Percentiles rank a stretch among this genome's conserved stretches.
phyloP scores from a whole-genome alignment of 805 yeast species.

The Metschnikowia anglica region DNA sequence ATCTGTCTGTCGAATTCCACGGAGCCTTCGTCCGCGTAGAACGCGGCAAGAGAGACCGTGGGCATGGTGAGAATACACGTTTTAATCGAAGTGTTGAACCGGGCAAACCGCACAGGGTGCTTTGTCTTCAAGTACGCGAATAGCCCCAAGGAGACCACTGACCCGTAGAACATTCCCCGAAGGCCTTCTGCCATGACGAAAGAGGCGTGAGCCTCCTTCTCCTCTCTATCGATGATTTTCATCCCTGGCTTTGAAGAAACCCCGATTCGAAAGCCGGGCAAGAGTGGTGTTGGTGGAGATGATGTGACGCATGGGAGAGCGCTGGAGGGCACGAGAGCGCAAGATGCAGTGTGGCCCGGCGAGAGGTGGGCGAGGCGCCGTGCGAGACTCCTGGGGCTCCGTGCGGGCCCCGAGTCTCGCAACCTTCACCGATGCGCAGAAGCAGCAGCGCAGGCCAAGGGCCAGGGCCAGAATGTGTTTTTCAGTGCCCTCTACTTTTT shows the following conservation, averaged over 20 bases:
- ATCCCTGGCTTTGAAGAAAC: conserved; percentile 20
- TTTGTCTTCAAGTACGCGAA: conserved; percentile 32
- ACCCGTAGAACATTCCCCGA: conserved; percentile 41
- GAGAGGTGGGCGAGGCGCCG: too few relatives aligned
- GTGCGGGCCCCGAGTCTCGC: too few relatives aligned
- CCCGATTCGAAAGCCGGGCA: neutral
- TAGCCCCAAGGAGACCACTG: conserved; percentile 31
- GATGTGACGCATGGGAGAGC: too few relatives aligned
- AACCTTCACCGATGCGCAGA: too few relatives aligned
- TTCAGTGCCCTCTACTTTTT: too few relatives aligned
- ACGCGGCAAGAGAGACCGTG: conserved; percentile 37
- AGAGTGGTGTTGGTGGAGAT: too few relatives aligned
- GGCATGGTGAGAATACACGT: conserved; percentile 41
- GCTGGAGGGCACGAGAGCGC: too few relatives aligned
- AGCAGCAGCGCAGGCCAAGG: too few relatives aligned
- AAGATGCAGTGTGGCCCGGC: too few relatives aligned
- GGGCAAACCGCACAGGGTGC: conserved; percentile 34
- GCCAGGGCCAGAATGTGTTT: too few relatives aligned
- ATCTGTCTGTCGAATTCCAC: conserved; percentile 41
- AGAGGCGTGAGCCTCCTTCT: conserved; percentile 39
- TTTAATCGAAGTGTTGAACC: conserved; percentile 40
- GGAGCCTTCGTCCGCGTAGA: conserved; percentile 47
- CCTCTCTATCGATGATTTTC: conserved; percentile 40
- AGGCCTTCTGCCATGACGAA: conserved; percentile 37
- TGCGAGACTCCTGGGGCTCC: too few relatives aligned